These are phyloP conservation scores for Rhynchosporium agropyri DNA, from an alignment of 2,329 filamentous ascomycete genomes.

Conservation along the genomic window DNA sequence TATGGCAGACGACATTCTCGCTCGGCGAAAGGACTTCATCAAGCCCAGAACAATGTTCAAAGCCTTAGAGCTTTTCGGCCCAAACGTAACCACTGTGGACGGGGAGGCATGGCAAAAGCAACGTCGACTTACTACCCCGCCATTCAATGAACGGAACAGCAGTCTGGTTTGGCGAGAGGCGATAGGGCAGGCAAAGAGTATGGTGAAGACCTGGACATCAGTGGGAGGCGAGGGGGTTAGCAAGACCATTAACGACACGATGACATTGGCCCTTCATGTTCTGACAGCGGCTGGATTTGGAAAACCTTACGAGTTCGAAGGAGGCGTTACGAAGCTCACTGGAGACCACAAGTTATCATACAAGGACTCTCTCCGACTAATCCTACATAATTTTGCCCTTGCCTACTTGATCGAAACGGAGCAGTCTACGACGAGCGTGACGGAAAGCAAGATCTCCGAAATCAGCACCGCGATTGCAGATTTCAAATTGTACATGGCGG, in stretches of 20 bases:
- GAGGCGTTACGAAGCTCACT: constrained; percentile 20
- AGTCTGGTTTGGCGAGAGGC: constrained; percentile 46
- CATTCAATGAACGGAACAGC: constrained; percentile 50
- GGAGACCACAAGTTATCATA: constrained; percentile 28
- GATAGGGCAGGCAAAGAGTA: constrained; percentile 40
- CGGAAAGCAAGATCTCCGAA: constrained; percentile 14
- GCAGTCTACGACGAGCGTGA: constrained; percentile 2
- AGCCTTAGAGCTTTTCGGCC: constrained; percentile 41
- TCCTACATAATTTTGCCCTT: constrained; percentile 29
- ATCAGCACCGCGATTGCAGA: constrained; percentile 21
- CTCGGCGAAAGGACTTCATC: constrained; percentile 27
- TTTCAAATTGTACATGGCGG: constrained; percentile 26
- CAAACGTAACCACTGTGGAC: constrained; percentile 42
- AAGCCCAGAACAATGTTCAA: constrained; percentile 27
- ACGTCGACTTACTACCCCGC: constrained; percentile 46
- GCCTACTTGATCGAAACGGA: constrained; percentile 18
- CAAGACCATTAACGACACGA: constrained; percentile 45
- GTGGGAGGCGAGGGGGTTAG: constrained; percentile 18
- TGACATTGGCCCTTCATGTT: constrained; percentile 54
- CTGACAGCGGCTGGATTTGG: constrained; percentile 55
- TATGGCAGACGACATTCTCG: constrained; percentile 25
- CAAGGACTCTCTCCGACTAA: constrained; percentile 22
- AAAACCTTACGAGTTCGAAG: constrained; percentile 26
- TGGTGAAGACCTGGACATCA: constrained; percentile 39
- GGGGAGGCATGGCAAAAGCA: constrained; percentile 49